Conservation (phyloP, 768 basidiomycete genomes). For the Paxillus rubicundulus region DNA sequence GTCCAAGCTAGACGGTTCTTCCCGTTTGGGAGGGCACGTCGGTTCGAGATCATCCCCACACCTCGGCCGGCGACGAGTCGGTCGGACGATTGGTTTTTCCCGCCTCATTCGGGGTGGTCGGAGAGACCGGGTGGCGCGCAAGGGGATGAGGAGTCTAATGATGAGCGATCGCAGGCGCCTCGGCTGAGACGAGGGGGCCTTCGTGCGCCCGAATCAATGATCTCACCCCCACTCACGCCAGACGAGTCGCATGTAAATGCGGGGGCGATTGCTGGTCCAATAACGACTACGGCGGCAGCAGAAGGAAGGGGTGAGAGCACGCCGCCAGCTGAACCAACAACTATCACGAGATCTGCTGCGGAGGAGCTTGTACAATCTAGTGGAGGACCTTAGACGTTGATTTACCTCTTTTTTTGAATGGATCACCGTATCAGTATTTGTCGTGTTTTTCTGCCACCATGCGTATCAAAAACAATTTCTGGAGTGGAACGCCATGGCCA, state of each 20-base stretch:
- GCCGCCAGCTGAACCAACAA: not conserved
- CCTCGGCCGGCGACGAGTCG: slow-evolving; percentile 28
- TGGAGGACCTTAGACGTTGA: slow-evolving; percentile 9
- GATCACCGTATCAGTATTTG: slow-evolving; percentile 4
- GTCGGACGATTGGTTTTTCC: slow-evolving; percentile 35
- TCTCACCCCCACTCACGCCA: slow-evolving; percentile 31
- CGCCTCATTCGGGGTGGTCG: slow-evolving; percentile 23
- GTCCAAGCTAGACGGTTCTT: slow-evolving; percentile 52
- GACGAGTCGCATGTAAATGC: slow-evolving; percentile 20
- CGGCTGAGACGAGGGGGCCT: slow-evolving; percentile 67
- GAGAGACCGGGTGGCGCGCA: slow-evolving; percentile 16
- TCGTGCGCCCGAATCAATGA: slow-evolving; percentile 59
- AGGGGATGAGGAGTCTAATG: slow-evolving; percentile 30
- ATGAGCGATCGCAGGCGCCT: slow-evolving; percentile 41
- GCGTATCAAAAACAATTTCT: slow-evolving; percentile 6
- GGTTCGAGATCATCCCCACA: slow-evolving; percentile 38
- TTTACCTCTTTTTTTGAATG: slow-evolving; percentile 8
- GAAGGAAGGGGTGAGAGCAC: slow-evolving; percentile 10
- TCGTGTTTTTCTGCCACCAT: not conserved
- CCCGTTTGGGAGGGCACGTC: slow-evolving; percentile 47
- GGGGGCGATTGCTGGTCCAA: slow-evolving; percentile 4
- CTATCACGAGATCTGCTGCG: slow-evolving; percentile 5
- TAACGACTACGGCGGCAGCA: not conserved
- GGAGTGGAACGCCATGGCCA: not conserved
- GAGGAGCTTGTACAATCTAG: slow-evolving; percentile 17